Evolutionary conservation across 2,329 filamentous ascomycete genomes (phyloP), one percentile per base, ranked within the genome.

Genomic region (Laburnicola sp.): DNA sequence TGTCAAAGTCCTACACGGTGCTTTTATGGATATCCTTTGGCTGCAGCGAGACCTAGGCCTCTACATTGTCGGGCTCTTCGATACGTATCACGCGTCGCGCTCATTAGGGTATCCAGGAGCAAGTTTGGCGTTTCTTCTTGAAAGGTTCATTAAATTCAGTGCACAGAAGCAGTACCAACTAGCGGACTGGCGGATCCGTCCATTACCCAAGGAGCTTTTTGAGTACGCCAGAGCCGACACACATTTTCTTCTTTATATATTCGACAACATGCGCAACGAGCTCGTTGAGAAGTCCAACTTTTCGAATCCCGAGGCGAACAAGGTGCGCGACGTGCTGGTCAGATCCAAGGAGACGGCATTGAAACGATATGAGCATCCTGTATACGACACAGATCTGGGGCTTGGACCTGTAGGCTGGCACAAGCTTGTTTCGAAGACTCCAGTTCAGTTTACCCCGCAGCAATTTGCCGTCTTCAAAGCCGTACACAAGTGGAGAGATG

Each of bases 141-240:
- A 93, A 64, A 90, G 87, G 65, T 96, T 96, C 70, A 85, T 89
- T 65, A 81, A 92, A 60, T 96, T 97, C 66, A 86, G 96, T 63
- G 94, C 94, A 30, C 91, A 97, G 70, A 99, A 99, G 76, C 88
- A 93, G 66, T 97, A 97, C 66, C 94, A 99, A 68, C 82, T 93
- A 64, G 92, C 94, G 21, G 94, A 99, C 71, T 99, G 94, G 94
- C 86, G 94, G 63, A 85, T 96, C 72, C 85, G 91, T 43, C 94
- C 94, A 4, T 78, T 99, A 25, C 86, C 91, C 0, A 78, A 87
- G 38, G 92, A 95, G 66, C 91, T 99, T 82, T 84, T 97, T 65
- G 92, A 94, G 71, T 99, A 99, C 66, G 94, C 94, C n/a, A 85
- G 92, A 55, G 94, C 93, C 31, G 94, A 99, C 72, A 99, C 94